A percentile compares a stretch with the other conserved stretches of the same genome.
phyloP scores from a whole-genome alignment of 257 asterid genomes.

The Nicotiana knightiana region DNA sequence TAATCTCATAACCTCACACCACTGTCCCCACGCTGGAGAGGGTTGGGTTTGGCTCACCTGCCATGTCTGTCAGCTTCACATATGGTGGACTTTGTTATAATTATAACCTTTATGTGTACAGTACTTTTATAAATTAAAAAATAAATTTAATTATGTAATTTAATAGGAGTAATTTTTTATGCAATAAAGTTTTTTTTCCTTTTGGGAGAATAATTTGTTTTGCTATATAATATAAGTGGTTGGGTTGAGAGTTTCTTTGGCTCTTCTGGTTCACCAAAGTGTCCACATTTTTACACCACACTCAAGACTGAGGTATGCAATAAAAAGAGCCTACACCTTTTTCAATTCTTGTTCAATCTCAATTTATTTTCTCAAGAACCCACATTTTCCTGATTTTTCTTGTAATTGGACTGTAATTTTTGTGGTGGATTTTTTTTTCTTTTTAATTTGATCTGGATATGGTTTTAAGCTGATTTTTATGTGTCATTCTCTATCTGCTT shows the following conservation, averaged over 20 bases:
- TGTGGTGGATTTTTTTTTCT: neutral
- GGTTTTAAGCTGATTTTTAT: neutral
- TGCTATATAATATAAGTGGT: conserved; percentile 31
- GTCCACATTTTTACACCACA: conserved; percentile 11
- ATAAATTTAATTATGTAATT: neutral
- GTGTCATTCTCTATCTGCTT: neutral
- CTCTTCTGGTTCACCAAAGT: conserved; percentile 40
- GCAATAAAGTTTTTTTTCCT: conserved; percentile 17
- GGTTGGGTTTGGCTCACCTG: conserved; percentile 25
- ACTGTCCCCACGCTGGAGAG: conserved; percentile 22
- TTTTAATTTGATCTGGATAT: neutral
- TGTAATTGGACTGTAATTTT: neutral
- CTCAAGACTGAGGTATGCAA: conserved; percentile 21
- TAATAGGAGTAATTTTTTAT: neutral
- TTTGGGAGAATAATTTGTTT: conserved; percentile 8
- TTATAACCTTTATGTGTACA: conserved; percentile 23
- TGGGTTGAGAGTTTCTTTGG: conserved; percentile 31
- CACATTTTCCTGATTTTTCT: neutral
- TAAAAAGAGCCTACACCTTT: conserved; percentile 23
- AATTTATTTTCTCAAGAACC: neutral
- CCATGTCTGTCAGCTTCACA: conserved; percentile 36
- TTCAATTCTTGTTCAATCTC: conserved; percentile 5
- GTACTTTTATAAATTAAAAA: conserved; percentile 13
- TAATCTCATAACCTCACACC: neutral
- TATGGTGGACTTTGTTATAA: conserved; percentile 27